Conservation (phyloP, 2,329 filamentous ascomycete genomes). For the Calonectria crousiana region DNA sequence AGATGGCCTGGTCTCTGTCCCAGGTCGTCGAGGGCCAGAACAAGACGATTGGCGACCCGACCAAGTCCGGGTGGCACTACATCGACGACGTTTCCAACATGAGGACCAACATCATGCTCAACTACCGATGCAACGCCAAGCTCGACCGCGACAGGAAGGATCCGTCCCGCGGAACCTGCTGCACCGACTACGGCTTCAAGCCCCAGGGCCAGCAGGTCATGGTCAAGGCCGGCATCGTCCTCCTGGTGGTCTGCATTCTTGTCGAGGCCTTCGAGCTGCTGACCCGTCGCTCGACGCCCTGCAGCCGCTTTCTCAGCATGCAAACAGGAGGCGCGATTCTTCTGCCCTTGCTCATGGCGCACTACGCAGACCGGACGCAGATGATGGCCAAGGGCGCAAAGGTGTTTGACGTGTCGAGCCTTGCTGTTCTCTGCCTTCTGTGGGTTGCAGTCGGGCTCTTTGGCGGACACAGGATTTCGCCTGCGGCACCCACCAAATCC, state of each 20-base stretch:
- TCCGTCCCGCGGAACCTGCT: conserved; percentile 65
- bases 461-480: conserved; percentile 34
- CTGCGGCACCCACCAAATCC: conserved; percentile 11
- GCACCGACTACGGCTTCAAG: conserved; percentile 58
- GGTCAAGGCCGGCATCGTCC: conserved; percentile 33
- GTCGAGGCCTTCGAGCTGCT: conserved; percentile 31
- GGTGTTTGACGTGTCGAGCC: conserved; percentile 37
- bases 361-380: conserved; percentile 47
- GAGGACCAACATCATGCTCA: conserved; percentile 60
- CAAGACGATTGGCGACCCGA: conserved; percentile 35
- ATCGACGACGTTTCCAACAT: conserved; percentile 43
- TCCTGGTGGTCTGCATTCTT: conserved; percentile 32
- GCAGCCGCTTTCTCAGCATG: conserved; percentile 37
- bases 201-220: conserved; percentile 39
- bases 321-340: conserved; percentile 40
- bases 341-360: conserved; percentile 43
- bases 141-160: conserved; percentile 49
- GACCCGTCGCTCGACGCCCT: conserved; percentile 23
- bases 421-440: conserved; percentile 32
- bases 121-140: conserved; percentile 64
- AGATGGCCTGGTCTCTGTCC: conserved; percentile 37
- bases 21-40: conserved; percentile 30
- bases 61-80: conserved; percentile 47
- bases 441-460: conserved; percentile 35
- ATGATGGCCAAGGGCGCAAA: conserved; percentile 45